Percentiles rank a stretch among this genome's conserved stretches.
Conservation (phyloP, 371 early-diverging fungal species). For the Umbelopsis sp. region DNA sequence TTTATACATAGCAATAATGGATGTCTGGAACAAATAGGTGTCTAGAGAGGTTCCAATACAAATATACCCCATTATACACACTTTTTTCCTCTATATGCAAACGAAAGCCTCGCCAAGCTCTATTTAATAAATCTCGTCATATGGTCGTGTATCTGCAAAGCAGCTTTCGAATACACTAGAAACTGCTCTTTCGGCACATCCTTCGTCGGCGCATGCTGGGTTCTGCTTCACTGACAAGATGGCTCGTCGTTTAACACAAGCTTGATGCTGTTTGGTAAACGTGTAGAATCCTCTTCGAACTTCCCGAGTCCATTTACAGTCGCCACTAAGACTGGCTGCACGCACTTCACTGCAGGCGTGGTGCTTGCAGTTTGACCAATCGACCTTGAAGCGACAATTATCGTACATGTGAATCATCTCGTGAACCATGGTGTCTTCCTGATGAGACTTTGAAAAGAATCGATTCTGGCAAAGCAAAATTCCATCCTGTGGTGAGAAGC, state of each 20-base stretch:
- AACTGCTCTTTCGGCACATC: slow-evolving; percentile 88
- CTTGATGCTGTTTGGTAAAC: slow-evolving; percentile 90
- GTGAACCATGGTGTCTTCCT: slow-evolving; percentile 92
- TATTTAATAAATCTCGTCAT: slow-evolving; percentile 87
- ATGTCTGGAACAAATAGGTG: neutral
- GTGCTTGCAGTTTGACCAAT: slow-evolving; percentile 85
- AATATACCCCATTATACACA: slow-evolving; percentile 12
- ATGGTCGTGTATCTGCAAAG: slow-evolving; percentile 92
- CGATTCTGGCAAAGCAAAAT: slow-evolving; percentile 88
- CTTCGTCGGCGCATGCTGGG: slow-evolving; percentile 72
- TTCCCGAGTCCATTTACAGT: slow-evolving; percentile 90
- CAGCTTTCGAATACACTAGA: slow-evolving; percentile 88
- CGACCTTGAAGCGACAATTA: slow-evolving; percentile 78
- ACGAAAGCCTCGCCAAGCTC: neutral
- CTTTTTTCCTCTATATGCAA: neutral
- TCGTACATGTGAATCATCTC: slow-evolving; percentile 97
- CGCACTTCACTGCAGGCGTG: slow-evolving; percentile 94
- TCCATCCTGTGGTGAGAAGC: slow-evolving; percentile 78
- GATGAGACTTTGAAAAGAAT: slow-evolving; percentile 69
- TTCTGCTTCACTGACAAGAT: slow-evolving; percentile 76
- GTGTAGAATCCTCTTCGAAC: slow-evolving; percentile 76
- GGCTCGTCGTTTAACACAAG: slow-evolving; percentile 91
- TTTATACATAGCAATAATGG: slow-evolving; percentile 8
- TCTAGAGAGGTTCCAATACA: neutral
- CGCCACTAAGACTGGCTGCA: slow-evolving; percentile 91